Evolutionary conservation across 768 basidiomycete genomes (phyloP).

Genomic region (Lanmaoa pseudosensibilis): DNA sequence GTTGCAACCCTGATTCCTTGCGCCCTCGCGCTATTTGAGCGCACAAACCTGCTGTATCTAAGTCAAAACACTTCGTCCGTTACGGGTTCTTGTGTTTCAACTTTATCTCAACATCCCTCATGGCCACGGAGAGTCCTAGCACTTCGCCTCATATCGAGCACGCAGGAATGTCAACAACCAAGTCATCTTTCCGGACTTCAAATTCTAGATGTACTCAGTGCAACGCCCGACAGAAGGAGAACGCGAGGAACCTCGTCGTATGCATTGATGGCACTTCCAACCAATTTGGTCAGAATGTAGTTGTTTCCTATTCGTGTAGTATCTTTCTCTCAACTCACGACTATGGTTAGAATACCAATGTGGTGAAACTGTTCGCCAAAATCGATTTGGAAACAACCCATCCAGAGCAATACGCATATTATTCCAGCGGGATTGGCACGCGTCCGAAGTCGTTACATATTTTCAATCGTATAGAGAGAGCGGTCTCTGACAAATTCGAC

Average conservation of each 20-base stretch:
- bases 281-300: constrained; percentile 22
- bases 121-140: background rate
- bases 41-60: background rate
- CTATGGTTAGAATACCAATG: constrained; percentile 36
- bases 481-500: constrained; percentile 31
- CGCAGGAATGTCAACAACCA: background rate
- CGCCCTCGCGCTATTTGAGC: constrained; percentile 6
- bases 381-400: constrained; percentile 21
- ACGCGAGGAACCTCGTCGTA: constrained; percentile 23
- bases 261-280: constrained; percentile 29
- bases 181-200: background rate
- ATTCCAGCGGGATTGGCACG: constrained; percentile 41
- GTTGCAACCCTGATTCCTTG: background rate
- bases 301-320: background rate
- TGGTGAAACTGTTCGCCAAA: constrained; percentile 37
- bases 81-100: background rate
- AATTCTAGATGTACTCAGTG: constrained; percentile 13
- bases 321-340: constrained; percentile 2
- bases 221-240: constrained; percentile 8
- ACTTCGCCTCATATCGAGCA: background rate
- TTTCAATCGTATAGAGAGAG: constrained; percentile 17
- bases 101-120: background rate
- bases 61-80: background rate
- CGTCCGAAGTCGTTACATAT: constrained; percentile 30
- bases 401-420: constrained; percentile 34